Evolutionary conservation across 306 rosid genomes (phyloP).

Genomic region (Medicago arabica): DNA sequence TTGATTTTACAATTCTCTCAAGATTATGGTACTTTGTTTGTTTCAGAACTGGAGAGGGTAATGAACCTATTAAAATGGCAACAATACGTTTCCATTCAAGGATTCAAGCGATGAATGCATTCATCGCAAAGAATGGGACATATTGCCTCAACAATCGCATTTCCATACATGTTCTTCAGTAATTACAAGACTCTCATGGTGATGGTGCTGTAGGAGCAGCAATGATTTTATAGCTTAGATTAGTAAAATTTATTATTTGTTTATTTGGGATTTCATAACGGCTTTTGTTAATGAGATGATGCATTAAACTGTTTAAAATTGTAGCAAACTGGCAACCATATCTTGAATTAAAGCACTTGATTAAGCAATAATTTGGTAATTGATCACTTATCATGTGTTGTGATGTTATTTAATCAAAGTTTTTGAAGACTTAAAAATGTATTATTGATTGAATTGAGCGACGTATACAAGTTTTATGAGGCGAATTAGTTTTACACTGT

Average conservation of each 20-base stretch:
- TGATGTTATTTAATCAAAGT: not conserved
- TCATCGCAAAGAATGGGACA: conserved; percentile 66
- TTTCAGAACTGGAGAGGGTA: conserved; percentile 52
- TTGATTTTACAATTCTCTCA: conserved; percentile 28
- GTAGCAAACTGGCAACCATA: conserved; percentile 11
- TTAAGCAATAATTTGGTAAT: conserved; percentile 29
- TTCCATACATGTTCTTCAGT: conserved; percentile 68
- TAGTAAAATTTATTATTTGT: not conserved
- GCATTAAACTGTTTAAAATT: not conserved
- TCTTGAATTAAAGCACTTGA: conserved; percentile 16
- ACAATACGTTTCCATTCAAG: conserved; percentile 58
- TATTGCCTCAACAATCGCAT: conserved; percentile 66
- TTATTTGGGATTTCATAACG: not conserved
- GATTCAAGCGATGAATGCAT: conserved; percentile 72
- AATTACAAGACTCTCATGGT: conserved; percentile 21
- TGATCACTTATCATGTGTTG: not conserved
- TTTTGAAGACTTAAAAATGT: not conserved
- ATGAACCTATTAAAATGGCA: conserved; percentile 55
- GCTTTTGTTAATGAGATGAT: not conserved
- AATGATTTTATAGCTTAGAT: conserved; percentile 27
- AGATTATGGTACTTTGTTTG: conserved; percentile 7
- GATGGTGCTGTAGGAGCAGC: conserved; percentile 31
- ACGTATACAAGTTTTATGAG: not conserved
- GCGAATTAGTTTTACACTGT: not conserved
- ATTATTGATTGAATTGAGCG: not conserved